A percentile compares a stretch with the other conserved stretches of the same genome.
Evolutionary conservation across 139 green algal genomes (phyloP).

Genomic region (Tetraselmis striata): DNA sequence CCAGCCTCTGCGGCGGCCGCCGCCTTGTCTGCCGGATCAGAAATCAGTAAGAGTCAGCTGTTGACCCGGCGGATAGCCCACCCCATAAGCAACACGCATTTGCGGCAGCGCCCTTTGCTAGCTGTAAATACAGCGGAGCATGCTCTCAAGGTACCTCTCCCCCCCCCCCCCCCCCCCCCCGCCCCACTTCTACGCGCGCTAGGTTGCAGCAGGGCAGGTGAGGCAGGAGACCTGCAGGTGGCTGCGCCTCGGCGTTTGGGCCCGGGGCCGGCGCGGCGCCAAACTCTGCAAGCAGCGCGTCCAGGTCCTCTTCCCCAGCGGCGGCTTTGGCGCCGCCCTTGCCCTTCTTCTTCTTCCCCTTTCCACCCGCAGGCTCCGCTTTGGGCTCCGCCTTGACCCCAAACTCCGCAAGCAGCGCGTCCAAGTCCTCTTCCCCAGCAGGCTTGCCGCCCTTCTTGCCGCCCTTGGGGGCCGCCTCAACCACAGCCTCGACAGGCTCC

Average conservation of each 20-base stretch:
- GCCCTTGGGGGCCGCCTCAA: not conserved
- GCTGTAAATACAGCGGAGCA: too few species aligned
- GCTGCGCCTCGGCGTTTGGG: too few species aligned
- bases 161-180: too few species aligned
- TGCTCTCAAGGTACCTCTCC: too few species aligned
- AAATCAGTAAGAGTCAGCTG: too few species aligned
- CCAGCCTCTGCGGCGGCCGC: slow-evolving; percentile 19
- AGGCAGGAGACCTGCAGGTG: too few species aligned
- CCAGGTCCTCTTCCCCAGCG: slow-evolving; percentile 61
- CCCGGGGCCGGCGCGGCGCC: slow-evolving; percentile 1
- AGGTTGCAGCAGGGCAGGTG: too few species aligned
- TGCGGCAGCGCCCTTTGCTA: too few species aligned
- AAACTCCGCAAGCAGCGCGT: slow-evolving; percentile 59
- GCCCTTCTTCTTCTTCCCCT: not conserved
- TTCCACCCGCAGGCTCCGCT: not conserved
- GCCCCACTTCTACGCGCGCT: too few species aligned
- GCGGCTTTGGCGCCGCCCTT: slow-evolving; percentile 29
- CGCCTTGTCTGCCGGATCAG: too few species aligned
- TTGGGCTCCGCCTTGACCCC: slow-evolving; percentile 13
- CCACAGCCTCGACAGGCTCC: not conserved
- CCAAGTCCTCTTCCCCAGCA: slow-evolving; percentile 56
- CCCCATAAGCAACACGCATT: too few species aligned
- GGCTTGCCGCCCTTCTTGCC: slow-evolving; percentile 28
- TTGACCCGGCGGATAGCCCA: too few species aligned
- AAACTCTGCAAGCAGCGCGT: slow-evolving; percentile 54